Evolutionary conservation across 345 rosid genomes (phyloP), one percentile per base, ranked within the genome.

Genomic region (Hibiscus tridactylites): DNA sequence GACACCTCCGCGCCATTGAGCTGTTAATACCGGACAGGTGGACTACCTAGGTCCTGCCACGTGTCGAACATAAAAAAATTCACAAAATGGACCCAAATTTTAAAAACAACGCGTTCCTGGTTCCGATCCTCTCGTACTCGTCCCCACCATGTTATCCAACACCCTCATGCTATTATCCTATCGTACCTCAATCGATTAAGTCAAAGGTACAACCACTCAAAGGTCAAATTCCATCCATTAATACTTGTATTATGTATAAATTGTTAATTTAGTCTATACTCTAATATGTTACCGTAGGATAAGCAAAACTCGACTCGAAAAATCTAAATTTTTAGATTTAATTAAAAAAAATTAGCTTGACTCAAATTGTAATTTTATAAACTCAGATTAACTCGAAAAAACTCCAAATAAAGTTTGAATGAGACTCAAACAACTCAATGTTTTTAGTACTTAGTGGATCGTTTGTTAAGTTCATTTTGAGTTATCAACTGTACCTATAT

Each of bases 21-120:
- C 15, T 42, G 11, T 19, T 54, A 17, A 52, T 6, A 49, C 19
- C 65, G 7, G 44, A 33, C 57, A 12, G n/a, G n/a, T n/a, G n/a
- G n/a, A n/a, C n/a, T n/a, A 1, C 68, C 37, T 50, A 12, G 33
- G 69, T 64, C 26, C 13, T 39, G 68, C 79, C 82, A 82, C 82
- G 81, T 82, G 82, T 70, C 77, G 2, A 4, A 0, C 13, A 9
- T 1, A 35, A 9, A 7, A 15, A 50, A 46, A 58, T 2, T 46
- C 50, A 26, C 16, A 10, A 21, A 1, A 21, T 2, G 24, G 37
- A 24, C 11, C 37, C 35, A 46, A 31, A 21, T 24, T 57, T 31
- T 57, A 21, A 24, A 56, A 21, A 21, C 11, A 57, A 1, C 56
- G 70, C 54, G 70, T 46, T 37, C 31, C 4, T 2, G 26, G 59